Base-by-base conservation (phyloP, 257 asterid genomes). In the Schizonepeta tenuifolia region DNA sequence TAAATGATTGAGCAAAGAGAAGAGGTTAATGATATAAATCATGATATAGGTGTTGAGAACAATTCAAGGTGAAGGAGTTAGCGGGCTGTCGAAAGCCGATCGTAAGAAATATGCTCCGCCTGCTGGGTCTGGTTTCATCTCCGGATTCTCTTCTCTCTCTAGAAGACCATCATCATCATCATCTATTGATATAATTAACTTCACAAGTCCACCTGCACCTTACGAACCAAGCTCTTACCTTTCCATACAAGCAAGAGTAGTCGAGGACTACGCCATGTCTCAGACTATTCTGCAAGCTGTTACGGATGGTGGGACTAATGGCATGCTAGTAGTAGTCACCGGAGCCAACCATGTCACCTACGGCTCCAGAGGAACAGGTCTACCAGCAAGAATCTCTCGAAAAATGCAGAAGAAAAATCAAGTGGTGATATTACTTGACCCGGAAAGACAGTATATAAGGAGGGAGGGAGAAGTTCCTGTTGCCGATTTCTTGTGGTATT, bases 401-500 rank as follows among this genome's bases (percentile, higher is more conserved):
- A 91, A 86, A 78, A 79, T 91, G 81, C 91, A 79, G 67, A 89
- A 91, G 89, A 91, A 86, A 71, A 89, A 87, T 70, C 97, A 91
- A 82, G 90, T 85, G 54, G 90, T 89, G 60, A 79, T 91, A 72
- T 74, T 91, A 71, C 96, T 91, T 63, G 86, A 91, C 69, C 96
- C 97, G 11, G 97, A 91, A 75, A 76, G 99, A 44, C 99, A 94
- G 63, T 79, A 81, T 75, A 85, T 94, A 70, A 80, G 99, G 76
- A 83, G 90, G 80, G 97, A 89, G 77, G 99, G 99, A 49, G 99
- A 94, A 74, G 87, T 85, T 62, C 97, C 99, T 13, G 85, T 91
- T 62, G 98, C 99, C 50, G 97, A 94, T 87, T 89, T 91, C 76
- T 84, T 94, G 88, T 94, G 99, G 99, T 94, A 94, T 75, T 94